A percentile compares a stretch with the other conserved stretches of the same genome.
Evolutionary conservation across 164 flowering plant species (phyloP).

Genomic region (Buxus sempervirens): DNA sequence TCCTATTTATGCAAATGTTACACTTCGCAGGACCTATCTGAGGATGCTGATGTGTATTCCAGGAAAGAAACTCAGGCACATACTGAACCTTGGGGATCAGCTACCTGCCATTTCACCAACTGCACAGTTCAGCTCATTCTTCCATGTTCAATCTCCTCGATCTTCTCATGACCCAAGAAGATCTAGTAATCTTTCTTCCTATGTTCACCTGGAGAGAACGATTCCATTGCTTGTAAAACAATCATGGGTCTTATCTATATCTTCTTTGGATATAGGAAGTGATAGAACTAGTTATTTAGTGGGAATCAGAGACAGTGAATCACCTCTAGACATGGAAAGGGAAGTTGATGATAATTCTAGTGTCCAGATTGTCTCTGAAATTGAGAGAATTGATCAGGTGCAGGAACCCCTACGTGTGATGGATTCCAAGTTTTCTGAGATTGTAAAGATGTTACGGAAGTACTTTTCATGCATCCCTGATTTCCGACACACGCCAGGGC

Average conservation of each 20-base stretch:
- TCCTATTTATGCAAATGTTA: background rate
- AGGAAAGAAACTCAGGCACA: conserved; percentile 76
- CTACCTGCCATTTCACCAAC: conserved; percentile 67
- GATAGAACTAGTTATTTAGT: conserved; percentile 29
- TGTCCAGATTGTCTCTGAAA: conserved; percentile 22
- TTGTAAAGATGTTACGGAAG: conserved; percentile 53
- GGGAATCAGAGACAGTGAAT: conserved; percentile 40
- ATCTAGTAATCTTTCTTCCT: conserved; percentile 58
- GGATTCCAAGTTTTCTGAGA: conserved; percentile 73
- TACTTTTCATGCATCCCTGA: conserved; percentile 88
- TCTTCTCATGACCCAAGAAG: conserved; percentile 43
- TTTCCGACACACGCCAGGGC: conserved; percentile 72
- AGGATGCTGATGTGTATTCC: conserved; percentile 86
- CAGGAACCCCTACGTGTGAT: conserved; percentile 72
- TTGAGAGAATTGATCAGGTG: conserved; percentile 24
- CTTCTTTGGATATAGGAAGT: conserved; percentile 36
- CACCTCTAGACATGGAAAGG: conserved; percentile 17
- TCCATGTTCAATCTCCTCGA: conserved; percentile 52
- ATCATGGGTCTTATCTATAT: conserved; percentile 74
- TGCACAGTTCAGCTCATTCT: conserved; percentile 52
- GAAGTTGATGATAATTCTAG: conserved; percentile 29
- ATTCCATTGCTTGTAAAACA: conserved; percentile 73
- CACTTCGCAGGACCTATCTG: conserved; percentile 72
- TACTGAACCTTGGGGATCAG: conserved; percentile 63
- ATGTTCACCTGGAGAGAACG: conserved; percentile 63